Evolutionary conservation across 345 rosid species (phyloP).

Genomic region (Anacardium occidentale): DNA sequence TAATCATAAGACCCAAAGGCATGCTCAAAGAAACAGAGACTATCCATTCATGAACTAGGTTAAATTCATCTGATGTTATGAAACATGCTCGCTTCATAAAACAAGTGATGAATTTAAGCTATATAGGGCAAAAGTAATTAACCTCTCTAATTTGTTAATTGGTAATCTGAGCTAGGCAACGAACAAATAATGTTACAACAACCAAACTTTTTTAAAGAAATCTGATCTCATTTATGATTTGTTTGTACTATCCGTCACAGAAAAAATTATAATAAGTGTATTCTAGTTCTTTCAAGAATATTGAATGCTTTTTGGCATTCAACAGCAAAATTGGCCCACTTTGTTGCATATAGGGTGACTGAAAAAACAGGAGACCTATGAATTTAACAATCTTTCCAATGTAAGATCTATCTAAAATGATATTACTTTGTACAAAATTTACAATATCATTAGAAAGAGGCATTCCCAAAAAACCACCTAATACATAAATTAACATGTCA

Average conservation of each 20-base stretch:
- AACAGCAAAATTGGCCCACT: background rate
- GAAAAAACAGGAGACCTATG: background rate
- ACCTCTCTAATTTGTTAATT: background rate
- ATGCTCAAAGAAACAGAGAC: background rate
- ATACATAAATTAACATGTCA: background rate
- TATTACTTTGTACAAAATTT: too few species aligned
- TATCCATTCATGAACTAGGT: background rate
- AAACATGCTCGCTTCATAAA: background rate
- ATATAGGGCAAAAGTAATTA: background rate
- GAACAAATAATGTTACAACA: background rate
- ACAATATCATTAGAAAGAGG: background rate
- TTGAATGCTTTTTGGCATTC: background rate
- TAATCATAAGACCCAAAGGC: background rate
- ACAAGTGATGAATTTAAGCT: background rate
- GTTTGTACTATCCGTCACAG: background rate
- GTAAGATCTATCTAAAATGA: background rate
- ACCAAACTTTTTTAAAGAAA: background rate
- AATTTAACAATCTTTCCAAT: background rate
- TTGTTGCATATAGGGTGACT: background rate
- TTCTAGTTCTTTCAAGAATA: background rate
- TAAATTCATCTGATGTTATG: background rate
- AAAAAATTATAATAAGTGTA: background rate
- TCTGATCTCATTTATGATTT: background rate
- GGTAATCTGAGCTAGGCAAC: background rate
- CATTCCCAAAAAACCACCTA: background rate